These are phyloP conservation scores for Aspergillus saccharolyticus DNA, from an alignment of 495 filamentous ascomycete genomes.

Conservation along the genomic window DNA sequence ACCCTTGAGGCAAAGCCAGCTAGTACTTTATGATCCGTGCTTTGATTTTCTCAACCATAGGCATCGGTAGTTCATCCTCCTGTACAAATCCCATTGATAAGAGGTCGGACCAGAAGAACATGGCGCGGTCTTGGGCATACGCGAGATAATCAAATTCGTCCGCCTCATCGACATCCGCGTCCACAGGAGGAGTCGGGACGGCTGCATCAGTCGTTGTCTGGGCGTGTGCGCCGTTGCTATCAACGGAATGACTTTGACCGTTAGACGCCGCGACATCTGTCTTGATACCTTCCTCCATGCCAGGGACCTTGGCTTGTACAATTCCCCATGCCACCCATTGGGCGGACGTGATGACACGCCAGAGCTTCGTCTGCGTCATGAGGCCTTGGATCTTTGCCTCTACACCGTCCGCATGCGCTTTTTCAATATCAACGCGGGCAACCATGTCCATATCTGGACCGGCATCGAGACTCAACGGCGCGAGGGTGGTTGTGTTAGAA, in stretches of 20 bases:
- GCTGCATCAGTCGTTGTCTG: background rate
- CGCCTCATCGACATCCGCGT: slow-evolving; percentile 35
- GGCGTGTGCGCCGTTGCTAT: slow-evolving; percentile 12
- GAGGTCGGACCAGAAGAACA: slow-evolving; percentile 92
- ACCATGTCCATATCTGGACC: slow-evolving; percentile 19
- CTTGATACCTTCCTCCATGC: slow-evolving; percentile 41
- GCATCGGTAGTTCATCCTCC: slow-evolving; percentile 66
- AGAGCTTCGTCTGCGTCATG: slow-evolving; percentile 71
- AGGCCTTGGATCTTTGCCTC: slow-evolving; percentile 64
- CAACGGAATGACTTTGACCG: slow-evolving; percentile 5
- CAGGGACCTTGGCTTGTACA: slow-evolving; percentile 82
- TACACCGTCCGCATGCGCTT: slow-evolving; percentile 48
- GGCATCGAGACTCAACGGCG: slow-evolving; percentile 34
- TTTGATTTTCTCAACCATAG: slow-evolving; percentile 54
- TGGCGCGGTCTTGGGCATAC: slow-evolving; percentile 84
- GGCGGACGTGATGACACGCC: slow-evolving; percentile 80
- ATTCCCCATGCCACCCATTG: slow-evolving; percentile 97
- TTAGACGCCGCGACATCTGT: slow-evolving; percentile 6
- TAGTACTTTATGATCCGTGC: slow-evolving; percentile 51
- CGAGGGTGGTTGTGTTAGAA: slow-evolving; percentile 25
- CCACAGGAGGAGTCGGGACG: slow-evolving; percentile 16
- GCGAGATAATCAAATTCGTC: slow-evolving; percentile 87
- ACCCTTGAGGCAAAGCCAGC: background rate
- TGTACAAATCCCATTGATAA: slow-evolving; percentile 64
- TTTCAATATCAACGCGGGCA: slow-evolving; percentile 49